Percentiles rank a stretch among this genome's conserved stretches.
phyloP scores from a whole-genome alignment of 257 asterid genomes.

The Solanum dulcamara region DNA sequence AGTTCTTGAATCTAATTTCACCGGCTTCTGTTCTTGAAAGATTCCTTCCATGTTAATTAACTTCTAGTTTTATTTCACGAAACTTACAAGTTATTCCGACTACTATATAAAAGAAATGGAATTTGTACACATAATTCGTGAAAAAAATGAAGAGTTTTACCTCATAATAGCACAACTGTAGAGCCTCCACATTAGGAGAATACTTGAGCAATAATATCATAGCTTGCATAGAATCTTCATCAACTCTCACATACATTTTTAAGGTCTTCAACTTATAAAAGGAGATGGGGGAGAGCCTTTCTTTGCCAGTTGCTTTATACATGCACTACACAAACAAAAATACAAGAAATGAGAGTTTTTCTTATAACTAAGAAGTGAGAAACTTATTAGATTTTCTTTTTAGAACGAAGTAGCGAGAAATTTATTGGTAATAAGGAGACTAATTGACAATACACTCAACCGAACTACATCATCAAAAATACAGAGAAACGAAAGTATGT shows the following conservation, averaged over 20 bases:
- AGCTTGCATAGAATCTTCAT: background rate
- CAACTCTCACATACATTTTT: background rate
- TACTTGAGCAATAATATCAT: background rate
- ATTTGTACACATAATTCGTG: background rate
- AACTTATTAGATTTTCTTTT: background rate
- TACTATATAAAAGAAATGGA: background rate
- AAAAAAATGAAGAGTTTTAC: background rate
- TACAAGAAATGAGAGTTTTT: background rate
- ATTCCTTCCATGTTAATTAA: background rate
- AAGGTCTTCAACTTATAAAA: background rate
- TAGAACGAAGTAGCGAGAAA: background rate
- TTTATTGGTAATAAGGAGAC: background rate
- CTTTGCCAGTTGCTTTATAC: background rate
- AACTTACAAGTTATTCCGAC: background rate
- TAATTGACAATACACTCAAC: background rate
- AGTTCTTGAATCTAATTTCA: background rate
- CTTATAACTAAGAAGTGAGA: background rate
- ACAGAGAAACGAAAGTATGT: background rate
- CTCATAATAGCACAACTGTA: background rate
- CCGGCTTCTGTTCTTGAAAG: background rate
- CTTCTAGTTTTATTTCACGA: background rate
- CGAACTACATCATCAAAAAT: background rate
- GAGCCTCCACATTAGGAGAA: background rate
- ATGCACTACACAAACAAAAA: background rate
- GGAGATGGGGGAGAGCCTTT: background rate